Conservation (phyloP, 2,329 filamentous ascomycete species). For the Paracoccidioides lutzii region DNA sequence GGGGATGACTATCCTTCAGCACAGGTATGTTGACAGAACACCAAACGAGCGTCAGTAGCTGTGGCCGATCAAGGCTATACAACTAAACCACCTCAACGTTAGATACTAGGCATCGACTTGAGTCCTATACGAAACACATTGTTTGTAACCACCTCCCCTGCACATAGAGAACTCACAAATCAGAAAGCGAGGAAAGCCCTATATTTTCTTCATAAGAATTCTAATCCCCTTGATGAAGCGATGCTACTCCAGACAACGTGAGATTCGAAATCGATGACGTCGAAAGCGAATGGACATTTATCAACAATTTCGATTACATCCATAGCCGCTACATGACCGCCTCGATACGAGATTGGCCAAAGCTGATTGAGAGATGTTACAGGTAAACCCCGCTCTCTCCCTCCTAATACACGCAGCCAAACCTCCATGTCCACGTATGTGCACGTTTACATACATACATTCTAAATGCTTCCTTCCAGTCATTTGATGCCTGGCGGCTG, state of each 20-base stretch:
- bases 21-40: slow-evolving; percentile 4
- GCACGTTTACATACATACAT: background rate
- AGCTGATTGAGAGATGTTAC: slow-evolving; percentile 37
- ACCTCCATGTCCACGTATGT: background rate
- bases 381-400: slow-evolving; percentile 12
- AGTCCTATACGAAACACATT: slow-evolving; percentile 1
- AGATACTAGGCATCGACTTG: slow-evolving; percentile 2
- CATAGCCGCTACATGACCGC: slow-evolving; percentile 39
- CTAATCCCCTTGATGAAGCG: background rate
- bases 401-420: background rate
- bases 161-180: background rate
- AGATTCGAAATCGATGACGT: slow-evolving; percentile 50
- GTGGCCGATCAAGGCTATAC: background rate
- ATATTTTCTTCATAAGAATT: background rate
- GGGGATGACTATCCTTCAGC: slow-evolving; percentile 14
- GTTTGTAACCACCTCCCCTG: background rate
- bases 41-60: background rate
- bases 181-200: background rate
- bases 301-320: slow-evolving; percentile 44
- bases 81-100: slow-evolving; percentile 7
- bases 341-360: slow-evolving; percentile 41
- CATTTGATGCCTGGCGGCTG: slow-evolving; percentile 15
- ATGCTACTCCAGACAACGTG: slow-evolving; percentile 45
- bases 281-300: slow-evolving; percentile 46
- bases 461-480: background rate